Evolutionary conservation across 306 rosid genomes (phyloP).

Genomic region (Bauhinia variegata): DNA sequence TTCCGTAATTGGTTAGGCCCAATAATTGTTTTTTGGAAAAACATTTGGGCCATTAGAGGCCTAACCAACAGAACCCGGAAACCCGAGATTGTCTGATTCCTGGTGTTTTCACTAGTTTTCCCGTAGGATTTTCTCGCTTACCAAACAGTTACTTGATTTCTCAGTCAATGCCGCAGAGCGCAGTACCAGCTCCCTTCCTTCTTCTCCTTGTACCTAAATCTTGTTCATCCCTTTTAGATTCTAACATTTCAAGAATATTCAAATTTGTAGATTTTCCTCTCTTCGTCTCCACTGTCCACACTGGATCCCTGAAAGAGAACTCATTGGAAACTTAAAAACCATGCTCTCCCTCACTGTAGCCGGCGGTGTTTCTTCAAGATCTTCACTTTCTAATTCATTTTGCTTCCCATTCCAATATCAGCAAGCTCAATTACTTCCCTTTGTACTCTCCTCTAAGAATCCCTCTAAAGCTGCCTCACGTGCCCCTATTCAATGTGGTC

Average conservation of each 20-base stretch:
- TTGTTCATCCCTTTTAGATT: background rate
- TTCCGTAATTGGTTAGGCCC: too few species aligned
- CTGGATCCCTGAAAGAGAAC: conserved; percentile 2
- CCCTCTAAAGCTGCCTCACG: conserved; percentile 15
- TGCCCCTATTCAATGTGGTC: conserved; percentile 43
- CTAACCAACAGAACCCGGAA: background rate
- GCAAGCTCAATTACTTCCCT: conserved; percentile 36
- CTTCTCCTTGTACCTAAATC: conserved; percentile 5
- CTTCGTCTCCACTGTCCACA: background rate
- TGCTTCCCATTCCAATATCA: conserved; percentile 2
- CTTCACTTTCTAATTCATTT: conserved; percentile 31
- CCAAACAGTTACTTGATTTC: background rate
- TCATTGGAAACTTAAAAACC: background rate
- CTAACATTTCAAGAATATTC: background rate
- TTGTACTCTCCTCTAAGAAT: background rate
- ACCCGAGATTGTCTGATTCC: background rate
- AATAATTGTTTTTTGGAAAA: too few species aligned
- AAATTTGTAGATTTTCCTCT: background rate
- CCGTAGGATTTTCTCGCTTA: background rate
- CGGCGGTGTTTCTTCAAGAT: conserved; percentile 36
- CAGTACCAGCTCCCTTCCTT: background rate
- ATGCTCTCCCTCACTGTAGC: conserved; percentile 35
- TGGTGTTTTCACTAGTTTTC: background rate
- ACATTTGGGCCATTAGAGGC: background rate
- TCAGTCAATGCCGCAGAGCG: background rate